Conservation (phyloP, 2,329 filamentous ascomycete genomes). For the Fusarium metavorans region DNA sequence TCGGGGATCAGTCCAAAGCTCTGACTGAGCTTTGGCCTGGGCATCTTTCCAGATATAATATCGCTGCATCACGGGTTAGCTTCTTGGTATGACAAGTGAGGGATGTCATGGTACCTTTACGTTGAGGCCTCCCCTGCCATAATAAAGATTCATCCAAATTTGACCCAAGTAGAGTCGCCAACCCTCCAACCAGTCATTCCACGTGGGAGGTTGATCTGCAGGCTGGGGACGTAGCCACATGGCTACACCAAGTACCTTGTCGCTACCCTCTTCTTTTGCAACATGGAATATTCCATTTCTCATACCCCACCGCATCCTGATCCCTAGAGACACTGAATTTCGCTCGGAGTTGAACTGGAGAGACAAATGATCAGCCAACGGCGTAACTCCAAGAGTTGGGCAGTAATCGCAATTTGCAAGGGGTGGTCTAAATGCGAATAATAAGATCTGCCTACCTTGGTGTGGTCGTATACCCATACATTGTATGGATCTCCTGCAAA, state of each 20-base stretch:
- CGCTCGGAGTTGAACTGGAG: constrained; percentile 67
- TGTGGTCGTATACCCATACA: constrained; percentile 71
- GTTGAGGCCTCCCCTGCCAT: constrained; percentile 76
- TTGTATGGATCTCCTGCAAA: constrained; percentile 77
- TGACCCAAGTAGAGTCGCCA: constrained; percentile 77
- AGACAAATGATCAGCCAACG: not conserved
- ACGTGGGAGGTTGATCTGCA: constrained; percentile 61
- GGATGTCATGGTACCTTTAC: constrained; percentile 57
- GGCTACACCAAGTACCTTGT: constrained; percentile 74
- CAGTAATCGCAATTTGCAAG: not conserved
- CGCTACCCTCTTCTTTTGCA: constrained; percentile 68
- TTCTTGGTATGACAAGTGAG: not conserved
- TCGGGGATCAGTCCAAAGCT: constrained; percentile 72
- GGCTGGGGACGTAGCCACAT: constrained; percentile 76
- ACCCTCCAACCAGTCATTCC: constrained; percentile 71
- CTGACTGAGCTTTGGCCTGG: constrained; percentile 70
- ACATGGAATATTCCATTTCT: constrained; percentile 77
- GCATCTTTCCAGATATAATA: constrained; percentile 80
- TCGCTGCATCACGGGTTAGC: constrained; percentile 53
- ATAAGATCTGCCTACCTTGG: constrained; percentile 54
- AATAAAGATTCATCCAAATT: constrained; percentile 74
- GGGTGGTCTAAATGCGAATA: not conserved
- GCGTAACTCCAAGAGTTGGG: not conserved
- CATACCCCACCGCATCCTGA: constrained; percentile 78
- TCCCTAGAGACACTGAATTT: constrained; percentile 72